These are phyloP conservation scores for Alternaria arborescens DNA, from an alignment of 2,329 filamentous ascomycete genomes.

Conservation along the genomic window DNA sequence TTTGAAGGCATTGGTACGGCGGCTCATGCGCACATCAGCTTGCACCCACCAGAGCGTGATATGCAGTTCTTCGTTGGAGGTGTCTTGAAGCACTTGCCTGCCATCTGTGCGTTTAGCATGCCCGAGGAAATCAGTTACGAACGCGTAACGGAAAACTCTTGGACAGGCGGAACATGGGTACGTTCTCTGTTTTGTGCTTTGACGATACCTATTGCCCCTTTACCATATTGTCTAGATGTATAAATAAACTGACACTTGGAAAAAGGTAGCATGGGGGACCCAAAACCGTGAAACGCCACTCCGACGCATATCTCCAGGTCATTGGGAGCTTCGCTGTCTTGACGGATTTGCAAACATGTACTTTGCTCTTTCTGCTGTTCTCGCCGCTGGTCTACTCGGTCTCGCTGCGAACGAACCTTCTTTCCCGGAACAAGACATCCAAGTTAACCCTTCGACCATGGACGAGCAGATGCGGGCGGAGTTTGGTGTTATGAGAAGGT, in stretches of 20 bases:
- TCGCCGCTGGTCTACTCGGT: constrained; percentile 68
- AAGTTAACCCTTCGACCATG: constrained; percentile 34
- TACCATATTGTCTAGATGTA: not conserved
- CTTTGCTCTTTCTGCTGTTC: constrained; percentile 68
- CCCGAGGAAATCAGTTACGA: constrained; percentile 73
- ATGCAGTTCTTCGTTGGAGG: constrained; percentile 74
- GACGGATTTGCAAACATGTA: constrained; percentile 85
- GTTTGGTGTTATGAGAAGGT: constrained; percentile 63
- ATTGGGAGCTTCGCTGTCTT: constrained; percentile 82
- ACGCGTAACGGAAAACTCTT: constrained; percentile 69
- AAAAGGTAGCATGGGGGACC: constrained; percentile 81
- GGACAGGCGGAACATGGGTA: constrained; percentile 44
- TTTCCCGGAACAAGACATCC: constrained; percentile 65
- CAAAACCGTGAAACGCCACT: constrained; percentile 82
- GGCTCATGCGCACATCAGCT: constrained; percentile 74
- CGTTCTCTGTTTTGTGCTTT: not conserved
- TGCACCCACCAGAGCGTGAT: constrained; percentile 64
- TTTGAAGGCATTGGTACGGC: constrained; percentile 69
- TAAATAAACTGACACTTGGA: constrained; percentile 36
- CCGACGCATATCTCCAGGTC: constrained; percentile 69
- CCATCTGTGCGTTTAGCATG: constrained; percentile 74
- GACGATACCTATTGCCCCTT: not conserved
- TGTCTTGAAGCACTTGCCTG: constrained; percentile 70
- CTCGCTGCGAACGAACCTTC: constrained; percentile 56
- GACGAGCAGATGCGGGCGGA: constrained; percentile 54